These are phyloP conservation scores for Elongisporangium anandrum DNA, from an alignment of 352 stramenopile species.

Conservation along the genomic window DNA sequence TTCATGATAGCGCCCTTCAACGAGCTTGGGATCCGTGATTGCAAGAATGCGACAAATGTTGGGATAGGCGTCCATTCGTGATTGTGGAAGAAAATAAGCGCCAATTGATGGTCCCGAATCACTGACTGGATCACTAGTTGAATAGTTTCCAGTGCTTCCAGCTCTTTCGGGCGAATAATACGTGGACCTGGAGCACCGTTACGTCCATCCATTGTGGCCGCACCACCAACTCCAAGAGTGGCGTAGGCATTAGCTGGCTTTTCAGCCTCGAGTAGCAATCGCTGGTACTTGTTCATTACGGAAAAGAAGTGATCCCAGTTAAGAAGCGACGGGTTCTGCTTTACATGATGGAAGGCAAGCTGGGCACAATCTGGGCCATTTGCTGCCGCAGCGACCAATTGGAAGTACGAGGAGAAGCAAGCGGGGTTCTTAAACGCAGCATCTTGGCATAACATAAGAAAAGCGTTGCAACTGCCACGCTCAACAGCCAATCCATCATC, in stretches of 20 bases:
- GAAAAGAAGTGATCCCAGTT: conserved; percentile 85
- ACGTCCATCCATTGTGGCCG: conserved; percentile 8
- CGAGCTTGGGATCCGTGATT: conserved; percentile 78
- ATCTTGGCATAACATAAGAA: conserved; percentile 65
- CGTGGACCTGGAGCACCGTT: conserved; percentile 35
- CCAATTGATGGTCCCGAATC: conserved; percentile 65
- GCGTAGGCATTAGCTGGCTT: conserved; percentile 32
- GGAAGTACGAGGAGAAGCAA: conserved; percentile 71
- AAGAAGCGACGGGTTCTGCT: conserved; percentile 74
- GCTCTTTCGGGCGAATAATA: conserved; percentile 79
- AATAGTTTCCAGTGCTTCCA: conserved; percentile 79
- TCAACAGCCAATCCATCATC: conserved; percentile 3
- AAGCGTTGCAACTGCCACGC: conserved; percentile 49
- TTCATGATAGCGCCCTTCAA: conserved; percentile 86
- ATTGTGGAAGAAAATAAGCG: conserved; percentile 84
- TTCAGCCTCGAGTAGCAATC: conserved; percentile 68
- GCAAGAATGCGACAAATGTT: conserved; percentile 79
- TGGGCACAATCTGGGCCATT: conserved; percentile 68
- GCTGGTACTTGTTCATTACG: conserved; percentile 83
- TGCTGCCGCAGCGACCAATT: conserved; percentile 60
- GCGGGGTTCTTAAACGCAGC: conserved; percentile 72
- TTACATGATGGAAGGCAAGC: conserved; percentile 81
- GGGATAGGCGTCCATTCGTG: conserved; percentile 80
- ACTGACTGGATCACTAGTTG: conserved; percentile 77
- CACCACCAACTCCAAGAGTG: conserved; percentile 28